A percentile compares a stretch with the other conserved stretches of the same genome.
Evolutionary conservation across 129 eudicot genomes (phyloP).

Genomic region (Helichrysum umbraculigerum): DNA sequence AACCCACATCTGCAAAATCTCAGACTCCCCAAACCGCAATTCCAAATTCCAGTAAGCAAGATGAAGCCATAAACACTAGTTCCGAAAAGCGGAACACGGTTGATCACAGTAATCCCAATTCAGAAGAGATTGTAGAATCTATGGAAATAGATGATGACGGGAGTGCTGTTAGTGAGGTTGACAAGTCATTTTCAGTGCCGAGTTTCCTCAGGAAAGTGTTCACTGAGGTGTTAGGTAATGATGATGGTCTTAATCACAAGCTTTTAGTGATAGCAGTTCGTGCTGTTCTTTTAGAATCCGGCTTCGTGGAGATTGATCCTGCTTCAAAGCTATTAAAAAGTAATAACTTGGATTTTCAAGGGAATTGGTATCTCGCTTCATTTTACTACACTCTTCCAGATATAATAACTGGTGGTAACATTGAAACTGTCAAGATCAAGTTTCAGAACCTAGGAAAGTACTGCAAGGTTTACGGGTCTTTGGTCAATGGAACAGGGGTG

Average conservation of each 20-base stretch:
- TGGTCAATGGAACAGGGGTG: constrained; percentile 44
- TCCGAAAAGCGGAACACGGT: constrained; percentile 16
- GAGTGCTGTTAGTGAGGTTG: constrained; percentile 16
- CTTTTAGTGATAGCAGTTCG: constrained; percentile 66
- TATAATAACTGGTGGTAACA: constrained; percentile 24
- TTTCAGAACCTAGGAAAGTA: constrained; percentile 64
- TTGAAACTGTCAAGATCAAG: constrained; percentile 44
- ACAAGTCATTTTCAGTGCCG: constrained; percentile 68
- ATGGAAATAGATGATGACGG: constrained; percentile 55
- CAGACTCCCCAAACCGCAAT: constrained; percentile 13
- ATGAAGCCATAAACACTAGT: constrained; percentile 16
- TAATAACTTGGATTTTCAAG: constrained; percentile 42
- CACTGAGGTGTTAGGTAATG: constrained; percentile 51
- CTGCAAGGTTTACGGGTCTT: constrained; percentile 67
- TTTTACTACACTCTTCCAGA: constrained; percentile 64
- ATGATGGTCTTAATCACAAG: constrained; percentile 51
- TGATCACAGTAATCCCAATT: constrained; percentile 6
- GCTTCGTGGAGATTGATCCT: constrained; percentile 58
- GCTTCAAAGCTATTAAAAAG: constrained; percentile 22
- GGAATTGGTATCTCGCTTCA: constrained; percentile 47
- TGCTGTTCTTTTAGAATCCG: constrained; percentile 77
- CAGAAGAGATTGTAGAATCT: constrained; percentile 32
- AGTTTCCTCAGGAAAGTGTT: constrained; percentile 74
- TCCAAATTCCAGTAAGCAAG: constrained; percentile 21
- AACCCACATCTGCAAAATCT: constrained; percentile 17